Base-by-base conservation (phyloP, 805 yeast genomes). In the Metschnikowia similis region DNA sequence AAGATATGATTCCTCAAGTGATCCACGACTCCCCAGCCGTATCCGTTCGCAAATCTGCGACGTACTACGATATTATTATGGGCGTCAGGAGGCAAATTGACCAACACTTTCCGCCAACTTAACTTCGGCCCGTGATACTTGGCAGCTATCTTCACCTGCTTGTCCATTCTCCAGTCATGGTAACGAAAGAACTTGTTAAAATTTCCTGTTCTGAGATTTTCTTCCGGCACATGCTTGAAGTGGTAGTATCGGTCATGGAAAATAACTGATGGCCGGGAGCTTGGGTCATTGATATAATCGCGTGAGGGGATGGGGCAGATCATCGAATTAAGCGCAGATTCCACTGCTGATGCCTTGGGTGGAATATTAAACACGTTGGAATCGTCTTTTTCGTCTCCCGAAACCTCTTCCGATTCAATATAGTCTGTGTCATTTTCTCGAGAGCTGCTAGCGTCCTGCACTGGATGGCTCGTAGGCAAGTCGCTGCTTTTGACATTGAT, bases 11-110 rank as follows among this genome's bases (percentile, higher is more conserved):
- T 63, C 39, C 69, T 65, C 40, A 74, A 56, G 53, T 74, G 77
- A 49, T 72, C 75, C 8, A 74, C 59, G 8, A 73, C 76, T 1
- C 76, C 76, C 79, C 79, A 74, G 8, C 79, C 79, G 53, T 69
- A 74, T 1, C 75, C 77, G 57, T 74, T 74, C 27, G 74, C 62
- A 57, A 74, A 74, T 32, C 75, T 52, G 47, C 79, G 61, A 42
- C 79, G 53, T 11, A 74, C 79, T 4, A 71, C 62, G 6, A 74
- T 74, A 52, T 73, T 74, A 54, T 72, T 74, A 56, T 74, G 79
- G 2, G 79, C 76, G 58, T 74, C 79, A 1, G 77, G 76, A 0
- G 76, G 77, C 17, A 74, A 60, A 46, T 65, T 63, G 2, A 73
- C 77, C 53, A 74, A 59, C 11, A 74, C 70, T 52, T 74, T 74